Evolutionary conservation across 1,284 basidiomycete genomes (phyloP).

Genomic region (Naganishia liquefaciens): DNA sequence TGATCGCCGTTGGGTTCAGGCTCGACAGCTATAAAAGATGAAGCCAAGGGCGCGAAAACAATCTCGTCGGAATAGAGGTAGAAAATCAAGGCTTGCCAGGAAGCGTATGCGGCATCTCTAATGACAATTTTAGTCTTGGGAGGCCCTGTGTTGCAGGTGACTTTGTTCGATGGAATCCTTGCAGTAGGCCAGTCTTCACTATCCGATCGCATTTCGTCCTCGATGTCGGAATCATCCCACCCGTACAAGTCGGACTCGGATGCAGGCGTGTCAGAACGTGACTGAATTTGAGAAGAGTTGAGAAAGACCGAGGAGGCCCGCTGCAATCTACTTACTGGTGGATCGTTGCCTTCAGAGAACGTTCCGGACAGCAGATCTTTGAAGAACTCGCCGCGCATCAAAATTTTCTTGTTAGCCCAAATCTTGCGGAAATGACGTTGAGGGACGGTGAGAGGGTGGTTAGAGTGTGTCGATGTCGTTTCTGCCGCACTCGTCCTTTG

Average conservation of each 20-base stretch:
- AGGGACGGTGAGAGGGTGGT: background rate
- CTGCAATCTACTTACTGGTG: conserved; percentile 8
- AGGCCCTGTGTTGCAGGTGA: conserved; percentile 39
- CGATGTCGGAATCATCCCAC: conserved; percentile 48
- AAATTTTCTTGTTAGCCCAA: conserved; percentile 64
- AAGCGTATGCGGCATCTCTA: conserved; percentile 75
- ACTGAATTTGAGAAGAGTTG: background rate
- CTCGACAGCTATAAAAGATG: conserved; percentile 52
- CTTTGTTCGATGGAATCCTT: background rate
- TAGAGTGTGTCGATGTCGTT: background rate
- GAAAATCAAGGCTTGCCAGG: conserved; percentile 79
- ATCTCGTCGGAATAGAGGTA: conserved; percentile 87
- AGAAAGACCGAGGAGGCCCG: background rate
- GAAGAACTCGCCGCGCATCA: conserved; percentile 75
- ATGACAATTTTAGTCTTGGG: conserved; percentile 67
- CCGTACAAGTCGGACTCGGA: conserved; percentile 15
- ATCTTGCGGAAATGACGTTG: conserved; percentile 37
- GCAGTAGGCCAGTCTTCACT: conserved; percentile 2
- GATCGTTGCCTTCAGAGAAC: conserved; percentile 41
- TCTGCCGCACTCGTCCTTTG: background rate
- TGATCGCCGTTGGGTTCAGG: background rate
- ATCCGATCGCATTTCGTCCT: conserved; percentile 42
- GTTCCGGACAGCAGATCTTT: conserved; percentile 54
- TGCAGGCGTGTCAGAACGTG: conserved; percentile 8
- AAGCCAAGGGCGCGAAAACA: conserved; percentile 79